Percentiles rank a stretch among this genome's conserved stretches.
Evolutionary conservation across 306 rosid genomes (phyloP).

Genomic region (Sophora flavescens): DNA sequence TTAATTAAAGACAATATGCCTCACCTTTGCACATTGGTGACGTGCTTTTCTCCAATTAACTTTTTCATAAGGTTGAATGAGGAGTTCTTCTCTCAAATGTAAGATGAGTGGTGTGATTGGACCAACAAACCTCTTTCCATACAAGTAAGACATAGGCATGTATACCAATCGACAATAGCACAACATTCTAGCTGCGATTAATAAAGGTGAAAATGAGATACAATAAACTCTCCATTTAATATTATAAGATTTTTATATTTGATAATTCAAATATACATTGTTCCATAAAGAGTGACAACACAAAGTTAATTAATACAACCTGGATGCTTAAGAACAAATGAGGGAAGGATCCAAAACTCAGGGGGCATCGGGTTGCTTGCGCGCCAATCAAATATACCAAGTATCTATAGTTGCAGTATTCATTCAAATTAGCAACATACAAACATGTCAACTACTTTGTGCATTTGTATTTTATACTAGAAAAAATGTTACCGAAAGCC

Average conservation of each 20-base stretch:
- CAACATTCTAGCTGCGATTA: conserved; percentile 77
- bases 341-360: conserved; percentile 37
- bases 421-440: not conserved
- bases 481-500: conserved; percentile 52
- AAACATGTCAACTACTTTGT: not conserved
- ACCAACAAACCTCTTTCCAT: conserved; percentile 78
- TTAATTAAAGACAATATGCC: not conserved
- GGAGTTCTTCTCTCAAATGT: conserved; percentile 66
- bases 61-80: conserved; percentile 55
- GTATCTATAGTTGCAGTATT: conserved; percentile 5
- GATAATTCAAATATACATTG: too few relatives aligned
- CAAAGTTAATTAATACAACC: conserved; percentile 34
- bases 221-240: too few relatives aligned
- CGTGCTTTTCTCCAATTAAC: conserved; percentile 71
- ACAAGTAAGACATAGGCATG: conserved; percentile 90
- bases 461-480: not conserved
- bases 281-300: too few relatives aligned
- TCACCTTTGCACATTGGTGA: conserved; percentile 70
- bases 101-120: conserved; percentile 76
- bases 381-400: conserved; percentile 42
- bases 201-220: conserved; percentile 6
- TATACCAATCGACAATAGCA: conserved; percentile 79
- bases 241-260: too few relatives aligned
- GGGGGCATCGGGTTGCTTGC: conserved; percentile 42
- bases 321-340: conserved; percentile 56